phyloP scores from a whole-genome alignment of 2,329 filamentous ascomycete species.

The Colletotrichum orchidophilum region DNA sequence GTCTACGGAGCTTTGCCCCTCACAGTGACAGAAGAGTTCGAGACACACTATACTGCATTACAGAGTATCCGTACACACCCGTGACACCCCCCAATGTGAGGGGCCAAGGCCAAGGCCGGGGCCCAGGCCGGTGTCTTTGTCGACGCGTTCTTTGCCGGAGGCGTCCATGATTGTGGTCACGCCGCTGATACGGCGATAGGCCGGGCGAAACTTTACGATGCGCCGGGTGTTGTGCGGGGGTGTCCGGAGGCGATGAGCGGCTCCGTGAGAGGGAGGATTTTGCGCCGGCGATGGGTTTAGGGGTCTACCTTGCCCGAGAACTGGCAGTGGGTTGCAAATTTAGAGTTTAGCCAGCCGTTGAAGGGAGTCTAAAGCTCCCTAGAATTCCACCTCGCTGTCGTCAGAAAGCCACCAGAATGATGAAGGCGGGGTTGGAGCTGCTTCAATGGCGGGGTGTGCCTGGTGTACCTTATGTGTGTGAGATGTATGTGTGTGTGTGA shows the following conservation, averaged over 20 bases:
- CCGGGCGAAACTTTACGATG: not conserved
- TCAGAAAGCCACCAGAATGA: not conserved
- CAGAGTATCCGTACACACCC: not conserved
- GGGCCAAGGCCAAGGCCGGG: constrained; percentile 22
- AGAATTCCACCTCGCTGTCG: not conserved
- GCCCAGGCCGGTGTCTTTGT: not conserved
- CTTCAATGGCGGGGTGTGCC: not conserved
- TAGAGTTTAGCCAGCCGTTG: not conserved
- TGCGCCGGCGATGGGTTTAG: not conserved
- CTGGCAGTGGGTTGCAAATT: too few species aligned
- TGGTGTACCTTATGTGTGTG: too few species aligned
- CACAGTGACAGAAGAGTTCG: constrained; percentile 28
- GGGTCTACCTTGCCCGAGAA: not conserved
- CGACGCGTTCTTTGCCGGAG: not conserved
- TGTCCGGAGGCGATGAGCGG: not conserved
- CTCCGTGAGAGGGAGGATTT: not conserved
- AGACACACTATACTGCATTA: constrained; percentile 1
- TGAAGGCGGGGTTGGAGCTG: not conserved
- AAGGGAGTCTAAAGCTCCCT: not conserved
- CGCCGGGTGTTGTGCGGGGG: not conserved
- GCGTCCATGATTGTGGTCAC: not conserved
- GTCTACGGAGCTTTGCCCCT: constrained; percentile 22
- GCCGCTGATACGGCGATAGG: not conserved
- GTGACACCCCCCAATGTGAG: not conserved
- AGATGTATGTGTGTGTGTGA: not conserved